These are phyloP conservation scores for Cordyceps pruinosa DNA, from an alignment of 2,329 filamentous ascomycete genomes.

Conservation along the genomic window DNA sequence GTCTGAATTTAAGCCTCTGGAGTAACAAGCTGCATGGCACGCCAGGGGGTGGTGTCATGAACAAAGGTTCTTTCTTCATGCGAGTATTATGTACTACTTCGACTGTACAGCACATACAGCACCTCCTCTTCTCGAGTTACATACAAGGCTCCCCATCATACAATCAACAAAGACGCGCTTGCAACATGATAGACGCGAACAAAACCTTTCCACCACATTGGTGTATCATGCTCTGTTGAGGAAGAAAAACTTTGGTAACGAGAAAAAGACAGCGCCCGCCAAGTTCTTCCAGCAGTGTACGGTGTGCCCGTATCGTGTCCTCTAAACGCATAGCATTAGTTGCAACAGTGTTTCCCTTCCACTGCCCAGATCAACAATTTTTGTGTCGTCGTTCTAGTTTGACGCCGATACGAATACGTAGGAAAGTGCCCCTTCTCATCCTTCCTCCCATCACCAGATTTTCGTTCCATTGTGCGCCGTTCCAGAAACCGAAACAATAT, in stretches of 20 bases:
- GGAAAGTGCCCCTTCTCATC: background rate
- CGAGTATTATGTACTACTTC: background rate
- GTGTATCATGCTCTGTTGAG: background rate
- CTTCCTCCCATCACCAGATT: background rate
- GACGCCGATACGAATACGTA: background rate
- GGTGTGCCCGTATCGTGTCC: background rate
- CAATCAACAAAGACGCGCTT: background rate
- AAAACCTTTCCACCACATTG: background rate
- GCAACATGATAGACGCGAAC: background rate
- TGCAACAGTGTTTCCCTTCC: background rate
- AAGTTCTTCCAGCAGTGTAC: background rate
- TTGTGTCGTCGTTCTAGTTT: background rate
- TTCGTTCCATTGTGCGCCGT: slow-evolving; percentile 4
- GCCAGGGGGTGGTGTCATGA: no score
- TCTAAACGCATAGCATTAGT: background rate
- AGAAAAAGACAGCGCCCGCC: background rate
- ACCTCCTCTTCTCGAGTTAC: background rate
- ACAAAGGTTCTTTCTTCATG: no score
- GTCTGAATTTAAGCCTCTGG: no score
- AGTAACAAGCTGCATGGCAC: no score
- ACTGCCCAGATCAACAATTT: background rate
- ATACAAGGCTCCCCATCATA: background rate
- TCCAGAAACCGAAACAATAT: slow-evolving; percentile 1
- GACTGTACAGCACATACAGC: background rate
- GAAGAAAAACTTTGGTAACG: background rate